Conservation (phyloP, 2,329 filamentous ascomycete genomes). For the Hirsutella minnesotensis region DNA sequence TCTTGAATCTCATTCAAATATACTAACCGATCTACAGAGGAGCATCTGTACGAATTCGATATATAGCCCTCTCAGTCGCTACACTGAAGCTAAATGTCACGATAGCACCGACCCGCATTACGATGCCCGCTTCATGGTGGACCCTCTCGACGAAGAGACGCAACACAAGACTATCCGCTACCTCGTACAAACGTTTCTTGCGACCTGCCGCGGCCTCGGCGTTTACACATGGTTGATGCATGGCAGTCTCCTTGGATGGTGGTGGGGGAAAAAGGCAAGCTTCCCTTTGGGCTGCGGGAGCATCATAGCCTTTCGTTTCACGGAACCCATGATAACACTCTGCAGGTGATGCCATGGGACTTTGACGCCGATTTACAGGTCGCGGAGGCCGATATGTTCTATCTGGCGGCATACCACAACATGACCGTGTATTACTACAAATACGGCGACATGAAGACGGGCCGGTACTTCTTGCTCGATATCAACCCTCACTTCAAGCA, state of each 20-base stretch:
- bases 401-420: constrained; percentile 57
- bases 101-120: constrained; percentile 11
- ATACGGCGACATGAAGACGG: constrained; percentile 23
- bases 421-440: constrained; percentile 34
- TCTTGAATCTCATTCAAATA: background rate
- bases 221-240: constrained; percentile 77
- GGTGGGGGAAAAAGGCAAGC: constrained; percentile 55
- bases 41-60: background rate
- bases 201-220: constrained; percentile 51
- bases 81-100: background rate
- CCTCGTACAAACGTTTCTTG: constrained; percentile 61
- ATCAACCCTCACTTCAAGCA: constrained; percentile 30
- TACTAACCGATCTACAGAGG: background rate
- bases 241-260: constrained; percentile 77
- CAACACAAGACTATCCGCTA: constrained; percentile 50
- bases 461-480: constrained; percentile 36
- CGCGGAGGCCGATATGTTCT: constrained; percentile 50
- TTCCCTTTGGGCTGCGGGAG: background rate
- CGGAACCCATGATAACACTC: background rate
- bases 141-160: constrained; percentile 37
- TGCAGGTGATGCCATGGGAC: constrained; percentile 62
- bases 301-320: background rate
- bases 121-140: constrained; percentile 25
- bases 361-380: constrained; percentile 68
- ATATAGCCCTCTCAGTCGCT: too few relatives aligned